phyloP scores from a whole-genome alignment of 345 rosid species.

The Cardamine chenopodiifolia region DNA sequence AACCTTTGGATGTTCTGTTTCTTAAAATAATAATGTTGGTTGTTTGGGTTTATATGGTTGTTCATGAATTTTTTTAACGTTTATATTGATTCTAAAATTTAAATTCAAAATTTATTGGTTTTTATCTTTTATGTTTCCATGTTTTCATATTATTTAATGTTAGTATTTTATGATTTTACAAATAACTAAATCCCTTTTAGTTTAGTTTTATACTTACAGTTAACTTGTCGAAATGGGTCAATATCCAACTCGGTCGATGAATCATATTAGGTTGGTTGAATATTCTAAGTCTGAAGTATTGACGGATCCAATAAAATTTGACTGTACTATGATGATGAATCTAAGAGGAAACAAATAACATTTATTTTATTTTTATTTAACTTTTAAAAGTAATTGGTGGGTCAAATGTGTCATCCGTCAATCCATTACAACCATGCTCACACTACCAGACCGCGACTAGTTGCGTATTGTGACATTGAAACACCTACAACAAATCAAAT shows the following conservation, averaged over 20 bases:
- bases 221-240: background rate
- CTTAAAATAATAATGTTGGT: constrained; percentile 12
- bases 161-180: no score
- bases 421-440: background rate
- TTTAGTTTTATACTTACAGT: background rate
- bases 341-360: background rate
- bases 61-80: background rate
- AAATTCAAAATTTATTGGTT: background rate
- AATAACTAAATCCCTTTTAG: no score
- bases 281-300: background rate
- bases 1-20: constrained; percentile 2
- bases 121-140: background rate
- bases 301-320: background rate
- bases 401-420: background rate
- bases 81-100: background rate
- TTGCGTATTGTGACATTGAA: background rate
- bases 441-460: background rate
- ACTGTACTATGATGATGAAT: background rate
- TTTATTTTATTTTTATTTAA: background rate
- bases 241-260: background rate
- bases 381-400: background rate
- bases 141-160: background rate
- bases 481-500: background rate
- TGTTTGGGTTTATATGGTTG: background rate
- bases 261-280: background rate